Base-by-base conservation (phyloP, 352 stramenopile genomes). In the Elongisporangium anandrum region DNA sequence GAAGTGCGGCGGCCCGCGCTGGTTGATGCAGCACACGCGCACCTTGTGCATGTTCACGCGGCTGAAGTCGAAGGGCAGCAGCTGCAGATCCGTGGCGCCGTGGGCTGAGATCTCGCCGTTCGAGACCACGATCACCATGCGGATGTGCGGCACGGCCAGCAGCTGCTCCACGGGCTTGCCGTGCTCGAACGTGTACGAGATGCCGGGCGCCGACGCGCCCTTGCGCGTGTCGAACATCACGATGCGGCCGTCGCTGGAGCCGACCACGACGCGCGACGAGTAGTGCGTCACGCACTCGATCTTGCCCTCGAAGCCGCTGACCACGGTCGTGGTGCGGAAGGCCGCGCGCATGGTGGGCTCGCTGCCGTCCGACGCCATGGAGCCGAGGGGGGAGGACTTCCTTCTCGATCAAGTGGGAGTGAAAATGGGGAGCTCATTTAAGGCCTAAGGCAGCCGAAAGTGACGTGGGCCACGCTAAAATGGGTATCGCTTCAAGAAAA, bases 151-250 rank as follows among this genome's bases (percentile, higher is more conserved):
- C 55, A 95, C 84, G 6, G 84, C 86, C 21, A 95, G 61, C 52
- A 95, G 66, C 65, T 95, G 84, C 68, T 94, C 78, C 23, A 95
- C 77, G 12, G 77, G 65, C 45, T 88, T 75, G 19, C 82, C 79
- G 61, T 95, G 86, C 23, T 73, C 54, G 56, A 95, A 91, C 60
- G 79, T 74, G 70, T 92, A 81, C 45, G 79, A 84, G 34, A 78
- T 77, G 17, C 76, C 77, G 8, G 72, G 57, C 2, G 69, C 86
- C 20, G 60, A 79, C 26, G 83, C 84, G 52, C 85, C 86, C 49
- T 93, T 95, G 59, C 86, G 84, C 50, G 86, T 95, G 69, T 95
- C 86, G 59, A 81, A 95, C 82, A 95, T 92, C 56, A 93, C 81
- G 39, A 95, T 73, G 0, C 82, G 84, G 0, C 86, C 84, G 50